Base-by-base conservation (phyloP, 306 rosid genomes). In the Sicyos baderoa region DNA sequence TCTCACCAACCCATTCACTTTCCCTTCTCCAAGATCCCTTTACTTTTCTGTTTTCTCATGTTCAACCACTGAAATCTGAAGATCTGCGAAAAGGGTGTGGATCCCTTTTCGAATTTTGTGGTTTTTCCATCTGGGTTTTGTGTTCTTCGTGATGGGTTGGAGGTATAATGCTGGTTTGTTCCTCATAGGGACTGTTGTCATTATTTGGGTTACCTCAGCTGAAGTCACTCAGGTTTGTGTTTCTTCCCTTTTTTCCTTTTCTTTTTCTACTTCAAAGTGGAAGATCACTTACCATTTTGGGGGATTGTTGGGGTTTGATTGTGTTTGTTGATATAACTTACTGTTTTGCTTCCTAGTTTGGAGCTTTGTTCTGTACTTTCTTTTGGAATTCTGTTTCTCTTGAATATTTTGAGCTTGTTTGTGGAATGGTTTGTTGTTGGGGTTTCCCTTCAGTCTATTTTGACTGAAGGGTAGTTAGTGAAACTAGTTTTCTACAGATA, bases 121-220 rank as follows among this genome's bases (percentile, higher is more conserved):
- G n/a, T 53, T 55, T 42, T 76, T 64, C 19, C 56, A 71, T 73
- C 77, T 74, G 82, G 87, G 85, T 73, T 10, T 76, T 59, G 73
- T 62, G 61, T 59, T 27, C 18, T 68, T 76, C 69, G 74, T 54
- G 45, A 88, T 88, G 97, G 88, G 87, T 76, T 90, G 87, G 90
- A 93, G 81, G 70, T 93, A 88, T 49, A 90, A 82, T 48, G 90
- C 87, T 66, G 99, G 96, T 49, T 79, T 93, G 84, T 79, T 86
- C 76, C 91, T 90, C 42, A 88, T 90, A 77, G 95, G 68, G 25
- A 83, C 89, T 56, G 99, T 90, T 51, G 95, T 93, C 61, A 60
- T 94, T 74, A 94, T 90, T 45, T 94, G 99, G 99, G 97, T 93
- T 16, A 76, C 84, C 77, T 93, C 98, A n/a, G 96, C 98, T 27